These are phyloP conservation scores for Penicillium diatomitis DNA, from an alignment of 495 filamentous ascomycete species.

Conservation along the genomic window DNA sequence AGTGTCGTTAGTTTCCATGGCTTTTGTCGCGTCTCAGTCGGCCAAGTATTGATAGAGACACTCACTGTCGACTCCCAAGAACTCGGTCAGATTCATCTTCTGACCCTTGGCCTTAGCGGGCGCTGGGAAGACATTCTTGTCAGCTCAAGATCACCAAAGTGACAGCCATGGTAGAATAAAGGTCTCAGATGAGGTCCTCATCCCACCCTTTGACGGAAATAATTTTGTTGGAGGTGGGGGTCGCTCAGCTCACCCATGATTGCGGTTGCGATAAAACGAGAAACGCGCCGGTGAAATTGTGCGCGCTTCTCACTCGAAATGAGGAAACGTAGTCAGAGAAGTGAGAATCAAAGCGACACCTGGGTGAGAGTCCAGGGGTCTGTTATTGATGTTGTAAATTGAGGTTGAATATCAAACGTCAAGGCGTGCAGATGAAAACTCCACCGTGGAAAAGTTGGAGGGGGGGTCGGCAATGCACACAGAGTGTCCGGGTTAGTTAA, in stretches of 20 bases:
- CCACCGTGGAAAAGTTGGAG: slow-evolving; percentile 34
- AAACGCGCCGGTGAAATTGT: slow-evolving; percentile 40
- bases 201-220: not conserved
- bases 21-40: slow-evolving; percentile 2
- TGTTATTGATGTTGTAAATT: slow-evolving; percentile 2
- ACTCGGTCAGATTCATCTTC: slow-evolving; percentile 90
- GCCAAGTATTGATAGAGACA: slow-evolving; percentile 9
- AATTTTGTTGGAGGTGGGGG: slow-evolving; percentile 7
- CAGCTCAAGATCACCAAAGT: slow-evolving; percentile 4
- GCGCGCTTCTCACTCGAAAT: slow-evolving; percentile 34
- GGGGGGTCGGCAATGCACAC: slow-evolving; percentile 28
- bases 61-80: slow-evolving; percentile 81
- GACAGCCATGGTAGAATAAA: not conserved
- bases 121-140: slow-evolving; percentile 41
- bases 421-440: slow-evolving; percentile 17
- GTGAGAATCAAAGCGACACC: slow-evolving; percentile 12
- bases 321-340: slow-evolving; percentile 4
- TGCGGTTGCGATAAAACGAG: slow-evolving; percentile 45
- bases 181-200: not conserved
- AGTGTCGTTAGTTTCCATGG: slow-evolving; percentile 25
- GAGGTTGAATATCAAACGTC: slow-evolving; percentile 9
- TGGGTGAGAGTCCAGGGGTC: slow-evolving; percentile 9
- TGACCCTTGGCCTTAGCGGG: slow-evolving; percentile 76
- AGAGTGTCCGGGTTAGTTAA: slow-evolving; percentile 29
- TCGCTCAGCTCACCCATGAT: slow-evolving; percentile 69